Conservation (phyloP, 1,139 yeast species). For the Kazachstania sp. region DNA sequence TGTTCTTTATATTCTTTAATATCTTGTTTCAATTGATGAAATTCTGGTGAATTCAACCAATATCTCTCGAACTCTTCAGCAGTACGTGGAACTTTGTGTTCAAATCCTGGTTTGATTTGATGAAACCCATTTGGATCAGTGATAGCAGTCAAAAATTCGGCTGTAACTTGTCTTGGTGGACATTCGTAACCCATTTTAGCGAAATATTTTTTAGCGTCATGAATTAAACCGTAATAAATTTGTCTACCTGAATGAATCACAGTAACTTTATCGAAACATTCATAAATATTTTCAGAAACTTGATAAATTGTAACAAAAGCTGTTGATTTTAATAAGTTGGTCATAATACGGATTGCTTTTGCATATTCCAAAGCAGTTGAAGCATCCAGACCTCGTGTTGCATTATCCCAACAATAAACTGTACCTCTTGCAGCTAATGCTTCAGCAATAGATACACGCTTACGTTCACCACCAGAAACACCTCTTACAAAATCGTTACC, state of each 20-base stretch:
- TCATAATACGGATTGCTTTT: constrained; percentile 36
- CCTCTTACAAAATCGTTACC: constrained; percentile 70
- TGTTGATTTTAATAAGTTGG: constrained; percentile 34
- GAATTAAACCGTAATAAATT: constrained; percentile 36
- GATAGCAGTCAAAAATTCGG: constrained; percentile 50
- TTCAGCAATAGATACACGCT: constrained; percentile 70
- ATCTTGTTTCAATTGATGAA: constrained; percentile 35
- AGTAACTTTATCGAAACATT: constrained; percentile 39
- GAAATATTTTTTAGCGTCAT: constrained; percentile 39
- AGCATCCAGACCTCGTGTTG: constrained; percentile 54
- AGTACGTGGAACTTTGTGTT: constrained; percentile 56
- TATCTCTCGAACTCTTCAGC: constrained; percentile 57
- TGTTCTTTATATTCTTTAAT: constrained; percentile 37
- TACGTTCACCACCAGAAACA: constrained; percentile 80
- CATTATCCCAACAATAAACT: constrained; percentile 55
- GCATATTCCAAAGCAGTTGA: constrained; percentile 48
- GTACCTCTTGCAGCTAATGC: constrained; percentile 44
- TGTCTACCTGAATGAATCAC: constrained; percentile 39
- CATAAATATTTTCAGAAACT: constrained; percentile 41
- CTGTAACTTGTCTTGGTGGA: constrained; percentile 49
- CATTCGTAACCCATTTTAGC: constrained; percentile 44
- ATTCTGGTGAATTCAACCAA: constrained; percentile 58
- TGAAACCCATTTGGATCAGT: constrained; percentile 37
- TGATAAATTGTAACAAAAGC: constrained; percentile 41
- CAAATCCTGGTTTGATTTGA: constrained; percentile 41